Evolutionary conservation across 768 basidiomycete species (phyloP).

Genomic region (Trametes coccinea): DNA sequence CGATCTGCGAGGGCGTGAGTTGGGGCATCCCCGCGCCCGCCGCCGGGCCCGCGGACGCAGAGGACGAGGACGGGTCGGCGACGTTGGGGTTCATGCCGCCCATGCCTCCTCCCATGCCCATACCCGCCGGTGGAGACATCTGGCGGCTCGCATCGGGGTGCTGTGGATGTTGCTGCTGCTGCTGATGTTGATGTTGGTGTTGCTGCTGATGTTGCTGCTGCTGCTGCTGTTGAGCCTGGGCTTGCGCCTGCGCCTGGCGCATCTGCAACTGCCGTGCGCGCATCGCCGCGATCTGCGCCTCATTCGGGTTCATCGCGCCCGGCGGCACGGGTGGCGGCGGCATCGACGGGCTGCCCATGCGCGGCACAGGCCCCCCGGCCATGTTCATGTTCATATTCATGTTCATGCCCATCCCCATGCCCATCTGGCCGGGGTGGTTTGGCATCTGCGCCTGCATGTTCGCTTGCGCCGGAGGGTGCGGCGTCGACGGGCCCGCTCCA

Average conservation of each 20-base stretch:
- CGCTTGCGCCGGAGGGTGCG: slow-evolving; percentile 20
- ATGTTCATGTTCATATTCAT: neutral
- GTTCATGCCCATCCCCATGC: neutral
- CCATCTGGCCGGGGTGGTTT: neutral
- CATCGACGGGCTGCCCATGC: slow-evolving; percentile 29
- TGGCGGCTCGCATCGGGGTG: slow-evolving; percentile 22
- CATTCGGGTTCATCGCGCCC: slow-evolving; percentile 28
- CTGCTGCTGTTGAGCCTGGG: slow-evolving; percentile 19
- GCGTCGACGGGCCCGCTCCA: slow-evolving; percentile 17
- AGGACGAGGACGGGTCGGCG: slow-evolving; percentile 17
- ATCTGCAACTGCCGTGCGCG: slow-evolving; percentile 37
- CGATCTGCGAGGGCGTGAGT: slow-evolving; percentile 20
- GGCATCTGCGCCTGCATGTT: slow-evolving; percentile 6
- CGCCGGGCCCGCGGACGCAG: neutral
- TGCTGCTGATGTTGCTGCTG: slow-evolving; percentile 5
- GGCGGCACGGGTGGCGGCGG: slow-evolving; percentile 35
- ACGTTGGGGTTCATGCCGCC: neutral
- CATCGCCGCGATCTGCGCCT: slow-evolving; percentile 34
- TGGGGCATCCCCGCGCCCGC: slow-evolving; percentile 10
- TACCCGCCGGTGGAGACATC: slow-evolving; percentile 23
- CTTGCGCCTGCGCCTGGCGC: slow-evolving; percentile 28
- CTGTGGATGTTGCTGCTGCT: slow-evolving; percentile 10
- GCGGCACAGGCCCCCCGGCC: slow-evolving; percentile 9
- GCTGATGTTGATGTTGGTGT: slow-evolving; percentile 18
- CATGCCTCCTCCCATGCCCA: slow-evolving; percentile 15